A percentile compares a stretch with the other conserved stretches of the same genome.
Conservation (phyloP, 2,329 filamentous ascomycete genomes). For the Tricladium varicosporioides region DNA sequence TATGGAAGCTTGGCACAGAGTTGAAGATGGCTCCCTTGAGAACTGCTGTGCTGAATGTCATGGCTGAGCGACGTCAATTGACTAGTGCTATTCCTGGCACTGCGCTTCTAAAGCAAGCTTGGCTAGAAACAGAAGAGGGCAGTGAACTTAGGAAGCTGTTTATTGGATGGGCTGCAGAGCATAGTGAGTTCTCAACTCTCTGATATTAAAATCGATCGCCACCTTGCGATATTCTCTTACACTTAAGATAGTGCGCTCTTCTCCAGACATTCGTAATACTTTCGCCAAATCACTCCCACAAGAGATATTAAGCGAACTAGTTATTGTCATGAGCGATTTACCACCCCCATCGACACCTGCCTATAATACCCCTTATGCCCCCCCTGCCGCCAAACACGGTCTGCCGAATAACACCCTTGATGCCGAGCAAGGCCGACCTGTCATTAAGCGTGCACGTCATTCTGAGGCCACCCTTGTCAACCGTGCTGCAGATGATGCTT, state of each 20-base stretch:
- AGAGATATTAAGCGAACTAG: conserved; percentile 60
- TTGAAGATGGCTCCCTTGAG: conserved; percentile 28
- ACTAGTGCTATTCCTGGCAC: conserved; percentile 57
- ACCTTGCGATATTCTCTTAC: not conserved
- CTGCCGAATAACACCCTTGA: conserved; percentile 48
- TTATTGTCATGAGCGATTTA: conserved; percentile 56
- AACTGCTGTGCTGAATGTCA: conserved; percentile 47
- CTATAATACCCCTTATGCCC: conserved; percentile 1
- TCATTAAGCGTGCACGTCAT: conserved; percentile 25
- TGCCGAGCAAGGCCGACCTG: conserved; percentile 33
- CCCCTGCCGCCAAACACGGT: conserved; percentile 17
- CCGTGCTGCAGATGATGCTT: conserved; percentile 15
- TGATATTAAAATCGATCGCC: not conserved
- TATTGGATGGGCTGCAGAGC: conserved; percentile 61
- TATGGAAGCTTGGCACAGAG: conserved; percentile 31
- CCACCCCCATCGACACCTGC: conserved; percentile 35
- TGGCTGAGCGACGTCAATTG: conserved; percentile 52
- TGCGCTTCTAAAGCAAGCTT: conserved; percentile 57
- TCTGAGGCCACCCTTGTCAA: conserved; percentile 12
- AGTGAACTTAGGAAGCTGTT: conserved; percentile 58
- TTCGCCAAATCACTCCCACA: conserved; percentile 61
- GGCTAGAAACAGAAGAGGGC: conserved; percentile 60
- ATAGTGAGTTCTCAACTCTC: conserved; percentile 37
- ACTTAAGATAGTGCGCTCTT: conserved; percentile 44
- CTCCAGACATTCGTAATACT: conserved; percentile 49